Evolutionary conservation across 176 grass and related monocot species (phyloP), one percentile per base, ranked within the genome.

Genomic region (Rhynchospora breviuscula): DNA sequence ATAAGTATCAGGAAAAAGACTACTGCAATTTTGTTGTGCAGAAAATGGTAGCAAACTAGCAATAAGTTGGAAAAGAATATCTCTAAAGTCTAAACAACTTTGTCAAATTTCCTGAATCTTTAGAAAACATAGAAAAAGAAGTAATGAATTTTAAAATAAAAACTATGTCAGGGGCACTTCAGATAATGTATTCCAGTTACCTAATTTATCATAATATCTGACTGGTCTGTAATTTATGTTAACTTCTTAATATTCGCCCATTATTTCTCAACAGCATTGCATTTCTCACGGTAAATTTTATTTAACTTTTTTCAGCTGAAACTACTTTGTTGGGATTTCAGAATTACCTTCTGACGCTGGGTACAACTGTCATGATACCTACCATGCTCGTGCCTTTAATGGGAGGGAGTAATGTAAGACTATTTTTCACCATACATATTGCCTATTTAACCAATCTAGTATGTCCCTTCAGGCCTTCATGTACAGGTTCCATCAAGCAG

Each of bases 291-390:
- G 21, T 76, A 48, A 63, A 10, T 43, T 80, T 79, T 63, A 48
- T 81, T 46, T 73, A 77, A 25, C 70, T 51, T 67, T 88, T 69
- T 88, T 47, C 82, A 88, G 87, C 61, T 80, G 81, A 88, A 85
- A 88, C 87, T 85, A 85, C 85, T 47, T 61, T 88, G 73, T 61
- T 88, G 75, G 87, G 81, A 49, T 88, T 88, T 60, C 87, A 88
- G 47, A 88, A 88, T 81, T 88, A 85, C 61, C 83, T 88, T 44
- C 64, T 88, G 62, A 85, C 85, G 87, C 87, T 88, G 21, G 87
- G 87, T 44, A 88, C 87, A 18, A 85, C 74, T 80, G 82, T 88
- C 40, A 88, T 88, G 87, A 88, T 88, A 66, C 87, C 87, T 79
- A 84, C 87, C 54, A 23, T 80, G 48, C 87, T 88, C 51, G 87